Evolutionary conservation across 2,329 filamentous ascomycete genomes (phyloP).

Genomic region (Penicillium sp.): DNA sequence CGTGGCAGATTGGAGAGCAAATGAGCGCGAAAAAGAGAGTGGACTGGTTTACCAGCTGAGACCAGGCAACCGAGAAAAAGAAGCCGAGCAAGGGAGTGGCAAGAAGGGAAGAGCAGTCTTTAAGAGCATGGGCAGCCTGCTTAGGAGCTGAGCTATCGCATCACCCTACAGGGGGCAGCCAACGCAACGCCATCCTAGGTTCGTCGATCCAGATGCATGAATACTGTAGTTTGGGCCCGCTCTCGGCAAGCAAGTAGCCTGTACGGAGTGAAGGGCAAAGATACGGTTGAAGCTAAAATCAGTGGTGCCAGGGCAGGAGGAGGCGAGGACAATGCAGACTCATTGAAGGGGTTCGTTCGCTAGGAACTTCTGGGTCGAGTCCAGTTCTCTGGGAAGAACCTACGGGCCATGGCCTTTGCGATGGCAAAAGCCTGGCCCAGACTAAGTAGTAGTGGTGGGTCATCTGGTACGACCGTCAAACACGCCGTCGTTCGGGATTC

Average conservation of each 20-base stretch:
- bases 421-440: not conserved
- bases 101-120: slow-evolving; percentile 15
- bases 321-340: slow-evolving; percentile 10
- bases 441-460: not conserved
- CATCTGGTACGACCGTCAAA: slow-evolving; percentile 6
- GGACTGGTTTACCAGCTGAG: slow-evolving; percentile 9
- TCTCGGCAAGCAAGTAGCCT: slow-evolving; percentile 18
- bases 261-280: slow-evolving; percentile 12
- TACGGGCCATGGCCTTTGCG: not conserved
- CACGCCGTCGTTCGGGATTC: slow-evolving; percentile 9
- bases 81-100: not conserved
- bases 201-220: slow-evolving; percentile 22
- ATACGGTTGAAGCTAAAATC: slow-evolving; percentile 23
- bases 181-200: slow-evolving; percentile 12
- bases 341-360: slow-evolving; percentile 5
- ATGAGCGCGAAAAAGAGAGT: slow-evolving; percentile 4
- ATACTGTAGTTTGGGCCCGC: slow-evolving; percentile 12
- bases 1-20: not conserved
- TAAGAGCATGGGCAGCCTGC: slow-evolving; percentile 6
- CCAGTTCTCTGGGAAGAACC: not conserved
- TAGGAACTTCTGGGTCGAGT: slow-evolving; percentile 3
- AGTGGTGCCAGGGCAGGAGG: slow-evolving; percentile 11
- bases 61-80: slow-evolving; percentile 16
- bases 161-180: slow-evolving; percentile 12
- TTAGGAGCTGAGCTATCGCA: slow-evolving; percentile 23